Conservation (phyloP, 495 filamentous ascomycete species). For the Penicilliopsis zonata region DNA sequence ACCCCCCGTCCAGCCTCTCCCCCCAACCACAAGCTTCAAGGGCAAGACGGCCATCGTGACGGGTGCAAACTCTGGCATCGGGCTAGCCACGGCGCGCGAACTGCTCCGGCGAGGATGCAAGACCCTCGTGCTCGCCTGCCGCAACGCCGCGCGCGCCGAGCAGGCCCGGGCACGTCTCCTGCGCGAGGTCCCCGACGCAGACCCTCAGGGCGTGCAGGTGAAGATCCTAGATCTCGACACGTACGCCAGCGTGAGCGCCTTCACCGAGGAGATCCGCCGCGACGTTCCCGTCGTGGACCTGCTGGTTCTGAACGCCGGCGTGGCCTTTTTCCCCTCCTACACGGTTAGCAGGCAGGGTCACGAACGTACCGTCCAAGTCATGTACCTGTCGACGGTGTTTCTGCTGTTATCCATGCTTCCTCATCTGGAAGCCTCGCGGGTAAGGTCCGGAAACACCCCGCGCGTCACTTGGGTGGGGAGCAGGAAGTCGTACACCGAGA, state of each 20-base stretch:
- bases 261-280: slow-evolving; percentile 9
- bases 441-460: slow-evolving; percentile 8
- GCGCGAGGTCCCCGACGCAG: slow-evolving; percentile 6
- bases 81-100: slow-evolving; percentile 9
- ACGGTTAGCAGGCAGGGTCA: slow-evolving; percentile 15
- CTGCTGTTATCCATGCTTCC: slow-evolving; percentile 19
- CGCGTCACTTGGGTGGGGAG: slow-evolving; percentile 23
- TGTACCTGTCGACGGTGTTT: slow-evolving; percentile 21
- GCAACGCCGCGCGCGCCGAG: slow-evolving; percentile 12
- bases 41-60: slow-evolving; percentile 13
- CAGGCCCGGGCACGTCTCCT: slow-evolving; percentile 4
- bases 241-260: slow-evolving; percentile 13
- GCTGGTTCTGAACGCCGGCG: slow-evolving; percentile 23
- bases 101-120: slow-evolving; percentile 5
- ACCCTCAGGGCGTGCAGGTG: slow-evolving; percentile 10
- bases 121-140: slow-evolving; percentile 14
- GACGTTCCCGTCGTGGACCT: slow-evolving; percentile 12
- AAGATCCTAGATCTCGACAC: slow-evolving; percentile 12
- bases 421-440: slow-evolving; percentile 12
- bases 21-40: slow-evolving; percentile 7
- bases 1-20: slow-evolving; percentile 6
- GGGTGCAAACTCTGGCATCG: slow-evolving; percentile 11
- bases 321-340: slow-evolving; percentile 7
- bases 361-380: slow-evolving; percentile 19
- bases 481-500: slow-evolving; percentile 4